These are phyloP conservation scores for Vaccinium myrtillus DNA, from an alignment of 148 eudicot species.

Conservation along the genomic window DNA sequence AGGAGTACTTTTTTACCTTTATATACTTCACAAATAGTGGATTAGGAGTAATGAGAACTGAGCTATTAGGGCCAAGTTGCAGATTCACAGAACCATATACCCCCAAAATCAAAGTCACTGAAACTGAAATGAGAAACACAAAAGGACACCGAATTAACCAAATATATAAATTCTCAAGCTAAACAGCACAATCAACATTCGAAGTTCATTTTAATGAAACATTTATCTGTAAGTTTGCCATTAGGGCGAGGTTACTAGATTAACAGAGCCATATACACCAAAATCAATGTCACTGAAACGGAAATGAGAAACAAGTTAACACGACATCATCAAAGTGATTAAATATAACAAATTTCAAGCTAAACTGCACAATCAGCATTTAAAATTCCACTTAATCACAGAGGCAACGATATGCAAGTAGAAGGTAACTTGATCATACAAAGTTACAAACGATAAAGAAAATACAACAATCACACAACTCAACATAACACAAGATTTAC, in stretches of 20 bases:
- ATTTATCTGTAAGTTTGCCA: conserved; percentile 34
- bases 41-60: conserved; percentile 61
- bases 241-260: conserved; percentile 55
- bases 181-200: background rate
- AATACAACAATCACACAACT: too few species aligned
- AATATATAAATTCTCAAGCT: background rate
- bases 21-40: conserved; percentile 57
- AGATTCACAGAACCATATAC: conserved; percentile 66
- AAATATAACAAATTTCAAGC: background rate
- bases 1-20: conserved; percentile 42
- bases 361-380: conserved; percentile 4
- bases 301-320: background rate
- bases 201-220: background rate
- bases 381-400: background rate
- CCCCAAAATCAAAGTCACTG: conserved; percentile 73
- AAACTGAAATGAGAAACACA: conserved; percentile 47
- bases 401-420: too few species aligned
- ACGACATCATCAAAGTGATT: background rate
- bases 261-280: conserved; percentile 70
- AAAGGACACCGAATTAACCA: background rate
- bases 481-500: too few species aligned
- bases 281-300: conserved; percentile 46
- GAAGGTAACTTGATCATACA: too few species aligned
- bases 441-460: too few species aligned
- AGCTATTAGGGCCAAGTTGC: conserved; percentile 68